A percentile compares a stretch with the other conserved stretches of the same genome.
Conservation (phyloP, 2,329 filamentous ascomycete species). For the Pseudogymnoascus sp. region DNA sequence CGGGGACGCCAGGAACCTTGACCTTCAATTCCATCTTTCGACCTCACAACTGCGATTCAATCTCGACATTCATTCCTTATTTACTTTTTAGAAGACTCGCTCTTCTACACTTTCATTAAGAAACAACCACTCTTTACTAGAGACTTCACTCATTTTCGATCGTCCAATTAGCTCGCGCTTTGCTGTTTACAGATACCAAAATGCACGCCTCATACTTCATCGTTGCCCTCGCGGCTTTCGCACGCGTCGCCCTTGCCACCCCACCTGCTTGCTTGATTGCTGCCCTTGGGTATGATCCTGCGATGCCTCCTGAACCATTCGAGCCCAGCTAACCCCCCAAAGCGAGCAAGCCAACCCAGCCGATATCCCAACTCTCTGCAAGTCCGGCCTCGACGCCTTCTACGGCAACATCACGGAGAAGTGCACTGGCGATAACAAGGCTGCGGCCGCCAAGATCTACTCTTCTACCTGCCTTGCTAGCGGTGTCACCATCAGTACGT, state of each 20-base stretch:
- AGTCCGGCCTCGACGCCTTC: slow-evolving; percentile 36
- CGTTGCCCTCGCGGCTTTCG: slow-evolving; percentile 18
- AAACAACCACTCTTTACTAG: neutral
- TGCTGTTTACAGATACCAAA: slow-evolving; percentile 11
- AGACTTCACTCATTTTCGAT: slow-evolving; percentile 1
- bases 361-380: slow-evolving; percentile 19
- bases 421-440: slow-evolving; percentile 31
- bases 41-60: slow-evolving; percentile 5
- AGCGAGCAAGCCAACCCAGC: slow-evolving; percentile 20
- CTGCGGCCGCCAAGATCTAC: slow-evolving; percentile 18
- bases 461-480: slow-evolving; percentile 18
- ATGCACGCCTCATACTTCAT: slow-evolving; percentile 22
- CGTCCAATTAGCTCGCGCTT: slow-evolving; percentile 1
- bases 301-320: neutral
- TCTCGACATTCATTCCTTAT: neutral
- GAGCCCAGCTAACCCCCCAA: neutral
- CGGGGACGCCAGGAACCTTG: slow-evolving; percentile 6
- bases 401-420: slow-evolving; percentile 37
- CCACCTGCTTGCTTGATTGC: slow-evolving; percentile 25
- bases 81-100: neutral
- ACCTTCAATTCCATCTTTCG: slow-evolving; percentile 7
- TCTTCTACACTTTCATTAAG: slow-evolving; percentile 10
- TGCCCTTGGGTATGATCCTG: slow-evolving; percentile 18
- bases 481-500: slow-evolving; percentile 19
- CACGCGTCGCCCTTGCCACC: slow-evolving; percentile 17